These are phyloP conservation scores for Punica granatum DNA, from an alignment of 345 rosid species.

Conservation along the genomic window DNA sequence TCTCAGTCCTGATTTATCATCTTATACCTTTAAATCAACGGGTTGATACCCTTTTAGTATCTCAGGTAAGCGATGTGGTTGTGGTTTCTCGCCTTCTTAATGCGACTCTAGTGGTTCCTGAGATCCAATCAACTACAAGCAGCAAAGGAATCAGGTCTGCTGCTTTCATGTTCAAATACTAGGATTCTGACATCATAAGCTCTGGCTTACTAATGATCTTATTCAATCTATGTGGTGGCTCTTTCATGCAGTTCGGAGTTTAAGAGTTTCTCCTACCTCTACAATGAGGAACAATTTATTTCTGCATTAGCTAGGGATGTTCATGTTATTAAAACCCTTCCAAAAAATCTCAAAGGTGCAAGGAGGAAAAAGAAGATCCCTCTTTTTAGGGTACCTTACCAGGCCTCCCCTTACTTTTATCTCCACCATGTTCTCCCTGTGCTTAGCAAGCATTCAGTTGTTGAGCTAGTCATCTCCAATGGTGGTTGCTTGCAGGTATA, in stretches of 20 bases:
- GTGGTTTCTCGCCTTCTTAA: conserved; percentile 84
- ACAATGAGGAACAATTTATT: conserved; percentile 82
- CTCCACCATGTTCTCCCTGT: conserved; percentile 84
- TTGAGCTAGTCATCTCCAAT: conserved; percentile 74
- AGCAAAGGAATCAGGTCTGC: conserved; percentile 91
- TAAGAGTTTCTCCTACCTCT: conserved; percentile 96
- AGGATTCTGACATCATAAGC: not conserved
- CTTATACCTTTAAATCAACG: conserved; percentile 1
- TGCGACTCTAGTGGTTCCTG: conserved; percentile 86
- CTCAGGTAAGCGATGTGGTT: conserved; percentile 76
- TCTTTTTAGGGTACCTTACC: conserved; percentile 63
- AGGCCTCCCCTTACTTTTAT: conserved; percentile 80
- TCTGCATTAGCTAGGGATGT: conserved; percentile 66
- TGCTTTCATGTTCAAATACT: not conserved
- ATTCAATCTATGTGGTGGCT: not conserved
- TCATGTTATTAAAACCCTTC: conserved; percentile 79
- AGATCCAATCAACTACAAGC: conserved; percentile 97
- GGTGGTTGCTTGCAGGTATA: conserved; percentile 97
- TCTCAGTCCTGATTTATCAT: not conserved
- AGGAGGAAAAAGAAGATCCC: conserved; percentile 87
- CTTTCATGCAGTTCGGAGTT: conserved; percentile 64
- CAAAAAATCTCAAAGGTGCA: conserved; percentile 79
- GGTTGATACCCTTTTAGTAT: conserved; percentile 11
- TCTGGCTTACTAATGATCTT: not conserved
- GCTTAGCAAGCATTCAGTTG: conserved; percentile 77